Evolutionary conservation across 2,329 filamentous ascomycete genomes (phyloP), one percentile per base, ranked within the genome.

Genomic region (Cladosporium sp.): DNA sequence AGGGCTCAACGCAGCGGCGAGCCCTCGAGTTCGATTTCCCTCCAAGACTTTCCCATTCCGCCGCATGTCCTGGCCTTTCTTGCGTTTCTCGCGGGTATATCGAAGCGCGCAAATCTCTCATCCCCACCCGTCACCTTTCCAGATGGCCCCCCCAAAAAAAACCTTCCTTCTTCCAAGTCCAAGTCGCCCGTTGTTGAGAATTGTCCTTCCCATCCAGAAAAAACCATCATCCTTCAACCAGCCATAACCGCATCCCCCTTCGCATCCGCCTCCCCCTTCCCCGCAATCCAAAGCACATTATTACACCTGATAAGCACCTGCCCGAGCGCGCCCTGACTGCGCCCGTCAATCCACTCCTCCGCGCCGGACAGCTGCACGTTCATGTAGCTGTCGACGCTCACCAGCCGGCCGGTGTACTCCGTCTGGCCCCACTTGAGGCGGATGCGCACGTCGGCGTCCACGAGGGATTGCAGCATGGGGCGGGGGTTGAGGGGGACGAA

Each of bases 351-450:
- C 72, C 85, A 96, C 72, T 98, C 93, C 72, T 95, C 88, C 45
- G 92, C 91, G 62, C 86, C 85, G 58, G 84, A 83, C 56, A 98
- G 80, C 74, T 97, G 90, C 57, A 98, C 84, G 76, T 98, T 98
- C 92, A 98, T 97, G 77, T 98, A 98, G 67, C 87, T 90, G 75
- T 98, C 93, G 66, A 95, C 88, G 62, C 86, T 92, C 66, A 95
- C 87, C 55, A 98, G 82, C 58, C 82, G 82, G 68, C 93, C 93
- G 70, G 92, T 94, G 80, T 98, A 98, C 71, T 98, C 93, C 53
- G 89, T 93, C 72, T 96, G 85, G 62, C 89, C 90, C 93, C 93
- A 98, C 80, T 98, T 98, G 57, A 98, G 80, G 62, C 91, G 88
- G 57, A 98, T 86, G 56, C 91, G 78, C 65, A 98, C 84, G 65